Percentiles rank a stretch among this genome's conserved stretches.
These are phyloP conservation scores for Diaporthe citriasiana DNA, from an alignment of 2,329 filamentous ascomycete genomes.

Conservation along the genomic window DNA sequence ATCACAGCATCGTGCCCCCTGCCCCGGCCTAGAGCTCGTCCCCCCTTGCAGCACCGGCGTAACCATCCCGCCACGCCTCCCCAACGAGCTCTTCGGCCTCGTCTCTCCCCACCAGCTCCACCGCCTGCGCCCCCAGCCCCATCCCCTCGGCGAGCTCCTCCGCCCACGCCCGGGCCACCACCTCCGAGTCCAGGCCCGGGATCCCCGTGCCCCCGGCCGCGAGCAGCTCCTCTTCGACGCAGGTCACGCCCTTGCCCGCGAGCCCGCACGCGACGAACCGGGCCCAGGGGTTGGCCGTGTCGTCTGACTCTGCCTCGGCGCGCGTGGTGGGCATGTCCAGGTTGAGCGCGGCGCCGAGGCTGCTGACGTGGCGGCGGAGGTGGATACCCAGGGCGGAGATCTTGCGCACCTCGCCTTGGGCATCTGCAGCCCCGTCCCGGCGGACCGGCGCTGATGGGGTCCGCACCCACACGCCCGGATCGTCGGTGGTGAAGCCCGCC, in stretches of 20 bases:
- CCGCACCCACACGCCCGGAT: slow-evolving; percentile 88
- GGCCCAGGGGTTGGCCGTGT: slow-evolving; percentile 64
- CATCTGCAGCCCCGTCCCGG: background rate
- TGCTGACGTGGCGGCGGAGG: slow-evolving; percentile 84
- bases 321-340: slow-evolving; percentile 69
- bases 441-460: slow-evolving; percentile 44
- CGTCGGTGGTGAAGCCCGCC: slow-evolving; percentile 72
- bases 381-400: slow-evolving; percentile 96
- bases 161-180: slow-evolving; percentile 40
- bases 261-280: slow-evolving; percentile 94
- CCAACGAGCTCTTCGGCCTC: slow-evolving; percentile 35
- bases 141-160: slow-evolving; percentile 42
- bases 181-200: slow-evolving; percentile 36
- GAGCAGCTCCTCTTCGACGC: slow-evolving; percentile 69
- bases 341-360: slow-evolving; percentile 88
- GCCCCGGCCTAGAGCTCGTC: slow-evolving; percentile 29
- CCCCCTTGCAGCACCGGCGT: slow-evolving; percentile 22
- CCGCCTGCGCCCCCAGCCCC: slow-evolving; percentile 14
- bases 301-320: slow-evolving; percentile 59
- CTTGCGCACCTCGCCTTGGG: slow-evolving; percentile 68
- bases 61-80: slow-evolving; percentile 26
- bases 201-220: slow-evolving; percentile 33
- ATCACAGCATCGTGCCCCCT: background rate
- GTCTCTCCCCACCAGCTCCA: slow-evolving; percentile 31
- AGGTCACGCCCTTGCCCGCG: slow-evolving; percentile 84